These are phyloP conservation scores for Suillus fuscotomentosus DNA, from an alignment of 768 basidiomycete genomes.

Conservation along the genomic window DNA sequence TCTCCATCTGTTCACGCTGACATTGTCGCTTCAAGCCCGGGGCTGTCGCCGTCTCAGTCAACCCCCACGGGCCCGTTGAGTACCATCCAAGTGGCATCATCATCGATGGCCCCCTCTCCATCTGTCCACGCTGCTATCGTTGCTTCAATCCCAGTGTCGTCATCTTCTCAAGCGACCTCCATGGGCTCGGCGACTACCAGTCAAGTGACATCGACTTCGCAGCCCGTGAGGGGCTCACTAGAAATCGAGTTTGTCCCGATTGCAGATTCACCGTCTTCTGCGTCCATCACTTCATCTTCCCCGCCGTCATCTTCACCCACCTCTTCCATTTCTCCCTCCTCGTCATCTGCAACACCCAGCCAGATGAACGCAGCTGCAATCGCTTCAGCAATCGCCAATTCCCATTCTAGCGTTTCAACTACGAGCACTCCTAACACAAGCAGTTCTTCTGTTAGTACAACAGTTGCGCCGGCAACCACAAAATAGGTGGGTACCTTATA, in stretches of 20 bases:
- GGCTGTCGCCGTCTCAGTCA: not conserved
- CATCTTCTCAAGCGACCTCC: not conserved
- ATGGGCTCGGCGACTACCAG: not conserved
- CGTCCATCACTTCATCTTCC: not conserved
- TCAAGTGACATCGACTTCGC: constrained; percentile 1
- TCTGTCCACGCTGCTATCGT: not conserved
- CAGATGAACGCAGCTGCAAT: constrained; percentile 14
- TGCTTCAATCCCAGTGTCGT: not conserved
- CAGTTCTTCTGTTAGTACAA: constrained; percentile 15
- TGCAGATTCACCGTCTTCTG: constrained; percentile 1
- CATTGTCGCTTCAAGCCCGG: not conserved
- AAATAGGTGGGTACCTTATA: not conserved
- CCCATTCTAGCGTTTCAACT: not conserved
- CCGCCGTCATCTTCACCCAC: not conserved
- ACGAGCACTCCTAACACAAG: constrained; percentile 2
- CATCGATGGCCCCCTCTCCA: not conserved
- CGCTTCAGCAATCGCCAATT: constrained; percentile 20
- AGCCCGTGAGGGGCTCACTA: constrained; percentile 12
- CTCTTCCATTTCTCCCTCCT: not conserved
- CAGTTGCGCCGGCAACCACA: not conserved
- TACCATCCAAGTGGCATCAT: not conserved
- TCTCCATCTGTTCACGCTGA: not conserved
- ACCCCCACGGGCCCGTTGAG: not conserved
- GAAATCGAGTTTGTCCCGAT: constrained; percentile 21
- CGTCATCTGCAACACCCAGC: constrained; percentile 6